A percentile compares a stretch with the other conserved stretches of the same genome.
These are phyloP conservation scores for Cicer judaicum DNA, from an alignment of 306 rosid genomes.

Conservation along the genomic window DNA sequence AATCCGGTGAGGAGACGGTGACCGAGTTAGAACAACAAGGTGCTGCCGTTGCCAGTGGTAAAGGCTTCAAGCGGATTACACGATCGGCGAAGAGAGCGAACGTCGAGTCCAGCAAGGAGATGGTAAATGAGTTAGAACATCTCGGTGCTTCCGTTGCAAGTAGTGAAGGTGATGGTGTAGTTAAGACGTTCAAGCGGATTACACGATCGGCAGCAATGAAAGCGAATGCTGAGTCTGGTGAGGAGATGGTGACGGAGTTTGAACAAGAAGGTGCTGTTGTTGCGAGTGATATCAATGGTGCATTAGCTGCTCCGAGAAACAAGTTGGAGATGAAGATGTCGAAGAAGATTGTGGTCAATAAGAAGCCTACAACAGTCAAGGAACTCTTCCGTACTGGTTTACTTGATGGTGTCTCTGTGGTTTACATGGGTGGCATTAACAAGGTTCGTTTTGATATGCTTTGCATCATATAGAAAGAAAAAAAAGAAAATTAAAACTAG, in stretches of 20 bases:
- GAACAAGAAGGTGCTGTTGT: slow-evolving; percentile 24
- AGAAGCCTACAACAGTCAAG: slow-evolving; percentile 74
- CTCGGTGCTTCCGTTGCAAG: slow-evolving; percentile 28
- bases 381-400: slow-evolving; percentile 86
- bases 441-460: slow-evolving; percentile 57
- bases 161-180: not conserved
- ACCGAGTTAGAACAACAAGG: slow-evolving; percentile 10
- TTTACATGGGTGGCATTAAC: slow-evolving; percentile 75
- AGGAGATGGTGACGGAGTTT: slow-evolving; percentile 11
- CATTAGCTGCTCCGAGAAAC: slow-evolving; percentile 47
- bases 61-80: slow-evolving; percentile 45
- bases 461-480: not conserved
- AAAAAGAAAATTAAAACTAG: not conserved
- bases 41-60: slow-evolving; percentile 21
- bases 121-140: slow-evolving; percentile 19
- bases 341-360: slow-evolving; percentile 65
- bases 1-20: slow-evolving; percentile 35
- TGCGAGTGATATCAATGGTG: slow-evolving; percentile 40
- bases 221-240: slow-evolving; percentile 42
- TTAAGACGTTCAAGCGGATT: slow-evolving; percentile 44
- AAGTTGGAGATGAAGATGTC: slow-evolving; percentile 74
- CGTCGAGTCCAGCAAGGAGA: slow-evolving; percentile 43
- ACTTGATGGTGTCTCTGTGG: slow-evolving; percentile 82
- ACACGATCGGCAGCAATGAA: slow-evolving; percentile 53
- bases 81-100: slow-evolving; percentile 50